Evolutionary conservation across 2,329 filamentous ascomycete genomes (phyloP).

Genomic region (Aspergillus niger): DNA sequence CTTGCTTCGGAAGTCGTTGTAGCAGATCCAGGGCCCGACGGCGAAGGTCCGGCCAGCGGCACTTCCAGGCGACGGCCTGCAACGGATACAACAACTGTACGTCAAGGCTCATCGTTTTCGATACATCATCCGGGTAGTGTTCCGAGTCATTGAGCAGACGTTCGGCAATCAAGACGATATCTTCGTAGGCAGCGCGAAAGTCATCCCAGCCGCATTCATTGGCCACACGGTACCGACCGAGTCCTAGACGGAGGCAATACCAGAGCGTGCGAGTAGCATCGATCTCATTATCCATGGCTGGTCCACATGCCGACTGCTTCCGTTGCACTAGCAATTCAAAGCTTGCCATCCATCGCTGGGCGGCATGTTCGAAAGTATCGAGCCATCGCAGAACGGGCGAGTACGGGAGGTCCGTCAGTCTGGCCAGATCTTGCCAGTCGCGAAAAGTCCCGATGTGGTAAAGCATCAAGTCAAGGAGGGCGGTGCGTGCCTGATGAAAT

Average conservation of each 20-base stretch:
- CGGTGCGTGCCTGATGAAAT: conserved; percentile 14
- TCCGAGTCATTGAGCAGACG: conserved; percentile 7
- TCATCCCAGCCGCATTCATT: conserved; percentile 20
- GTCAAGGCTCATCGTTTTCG: conserved; percentile 18
- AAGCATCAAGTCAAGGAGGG: conserved; percentile 20
- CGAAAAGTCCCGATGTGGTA: conserved; percentile 7
- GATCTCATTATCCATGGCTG: conserved; percentile 11
- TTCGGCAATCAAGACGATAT: conserved; percentile 10
- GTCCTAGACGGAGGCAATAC: conserved; percentile 8
- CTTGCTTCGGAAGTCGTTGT: conserved; percentile 14
- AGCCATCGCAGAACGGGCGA: not conserved
- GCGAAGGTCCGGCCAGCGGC: conserved; percentile 23
- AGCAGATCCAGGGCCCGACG: conserved; percentile 22
- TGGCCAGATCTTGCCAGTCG: not conserved
- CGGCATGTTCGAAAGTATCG: not conserved
- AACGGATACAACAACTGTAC: conserved; percentile 22
- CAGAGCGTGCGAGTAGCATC: conserved; percentile 18
- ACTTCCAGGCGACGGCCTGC: conserved; percentile 25
- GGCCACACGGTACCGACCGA: conserved; percentile 11
- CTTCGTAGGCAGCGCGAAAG: conserved; percentile 13
- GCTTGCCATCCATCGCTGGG: conserved; percentile 12
- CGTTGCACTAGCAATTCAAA: conserved; percentile 15
- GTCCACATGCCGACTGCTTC: conserved; percentile 8
- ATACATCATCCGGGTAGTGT: conserved; percentile 14
- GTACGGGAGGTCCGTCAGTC: not conserved